Evolutionary conservation across 768 basidiomycete species (phyloP).

Genomic region (Hortiboletus campestris): DNA sequence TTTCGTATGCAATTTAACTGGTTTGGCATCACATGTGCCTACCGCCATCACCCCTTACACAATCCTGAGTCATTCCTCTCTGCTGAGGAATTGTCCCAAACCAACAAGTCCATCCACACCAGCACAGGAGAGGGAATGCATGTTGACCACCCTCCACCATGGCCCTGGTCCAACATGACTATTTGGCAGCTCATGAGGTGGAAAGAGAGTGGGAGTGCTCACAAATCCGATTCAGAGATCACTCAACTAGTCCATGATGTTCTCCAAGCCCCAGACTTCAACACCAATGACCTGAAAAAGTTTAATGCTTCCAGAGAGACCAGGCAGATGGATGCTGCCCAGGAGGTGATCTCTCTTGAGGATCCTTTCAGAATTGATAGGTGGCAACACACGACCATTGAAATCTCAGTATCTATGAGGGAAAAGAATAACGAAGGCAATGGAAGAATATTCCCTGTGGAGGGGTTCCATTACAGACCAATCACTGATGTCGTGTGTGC

Average conservation of each 20-base stretch:
- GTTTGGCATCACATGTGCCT: no score
- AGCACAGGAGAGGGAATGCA: neutral
- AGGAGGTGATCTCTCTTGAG: neutral
- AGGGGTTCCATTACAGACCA: no score
- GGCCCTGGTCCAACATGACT: neutral
- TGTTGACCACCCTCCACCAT: neutral
- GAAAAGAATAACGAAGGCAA: no score
- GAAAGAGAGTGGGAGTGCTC: neutral
- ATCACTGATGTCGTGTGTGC: neutral
- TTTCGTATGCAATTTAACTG: neutral
- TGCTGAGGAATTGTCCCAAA: neutral
- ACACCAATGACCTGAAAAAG: neutral
- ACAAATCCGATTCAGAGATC: neutral
- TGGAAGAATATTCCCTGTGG: no score
- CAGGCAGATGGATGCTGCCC: neutral
- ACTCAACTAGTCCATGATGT: neutral
- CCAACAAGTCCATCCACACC: neutral
- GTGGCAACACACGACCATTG: no score
- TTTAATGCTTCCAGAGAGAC: neutral
- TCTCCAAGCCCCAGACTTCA: neutral
- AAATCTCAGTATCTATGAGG: no score
- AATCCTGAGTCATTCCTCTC: no score
- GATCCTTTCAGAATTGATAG: no score
- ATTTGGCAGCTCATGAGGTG: neutral
- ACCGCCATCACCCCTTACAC: no score